Evolutionary conservation across 2,329 filamentous ascomycete species (phyloP).

Genomic region (Ascosphaera aggregata): DNA sequence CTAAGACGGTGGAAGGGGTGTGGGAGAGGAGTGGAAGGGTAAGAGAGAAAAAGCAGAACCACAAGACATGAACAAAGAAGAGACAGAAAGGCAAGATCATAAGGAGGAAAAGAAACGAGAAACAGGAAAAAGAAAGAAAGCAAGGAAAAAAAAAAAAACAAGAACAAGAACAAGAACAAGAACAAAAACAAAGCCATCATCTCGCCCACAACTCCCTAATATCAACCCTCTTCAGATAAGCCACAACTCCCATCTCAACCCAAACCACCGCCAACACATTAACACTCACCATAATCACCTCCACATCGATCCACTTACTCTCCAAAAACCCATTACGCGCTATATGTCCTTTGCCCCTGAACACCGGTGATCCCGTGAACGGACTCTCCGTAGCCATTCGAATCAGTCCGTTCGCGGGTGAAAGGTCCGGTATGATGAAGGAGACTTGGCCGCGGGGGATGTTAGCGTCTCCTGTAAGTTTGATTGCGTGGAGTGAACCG

Average conservation of each 20-base stretch:
- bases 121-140: too few species aligned
- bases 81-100: too few species aligned
- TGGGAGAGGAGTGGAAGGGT: too few species aligned
- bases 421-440: slow-evolving; percentile 60
- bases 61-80: too few species aligned
- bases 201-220: slow-evolving; percentile 13
- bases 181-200: neutral
- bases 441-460: slow-evolving; percentile 69
- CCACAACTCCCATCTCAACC: neutral
- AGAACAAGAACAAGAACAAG: neutral
- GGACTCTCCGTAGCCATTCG: slow-evolving; percentile 38
- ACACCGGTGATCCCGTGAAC: slow-evolving; percentile 52
- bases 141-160: neutral
- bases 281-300: neutral
- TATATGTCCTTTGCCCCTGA: slow-evolving; percentile 54
- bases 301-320: slow-evolving; percentile 29
- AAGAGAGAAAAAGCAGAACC: too few species aligned
- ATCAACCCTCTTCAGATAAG: slow-evolving; percentile 21
- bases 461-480: slow-evolving; percentile 78
- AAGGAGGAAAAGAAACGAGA: too few species aligned
- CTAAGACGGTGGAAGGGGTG: too few species aligned
- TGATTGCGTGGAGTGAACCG: slow-evolving; percentile 40
- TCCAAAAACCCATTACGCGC: slow-evolving; percentile 46
- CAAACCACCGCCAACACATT: neutral
- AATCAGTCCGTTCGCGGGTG: slow-evolving; percentile 35